Evolutionary conservation across 805 yeast genomes (phyloP).

Genomic region (Ogataea paradorogensis): DNA sequence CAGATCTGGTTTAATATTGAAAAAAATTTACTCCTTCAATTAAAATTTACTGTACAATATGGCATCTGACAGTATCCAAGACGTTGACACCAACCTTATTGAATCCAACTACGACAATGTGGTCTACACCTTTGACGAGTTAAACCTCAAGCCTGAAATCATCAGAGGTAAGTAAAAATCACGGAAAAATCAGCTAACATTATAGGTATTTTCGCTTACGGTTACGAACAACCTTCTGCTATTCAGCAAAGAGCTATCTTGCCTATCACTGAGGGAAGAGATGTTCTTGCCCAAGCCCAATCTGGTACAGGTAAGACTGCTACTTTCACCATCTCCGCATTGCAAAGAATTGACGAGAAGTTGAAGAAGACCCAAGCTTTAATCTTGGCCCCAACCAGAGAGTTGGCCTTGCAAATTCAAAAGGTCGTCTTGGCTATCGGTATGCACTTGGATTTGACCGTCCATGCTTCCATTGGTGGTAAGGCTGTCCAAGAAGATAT

Average conservation of each 20-base stretch:
- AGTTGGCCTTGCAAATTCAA: slow-evolving; percentile 89
- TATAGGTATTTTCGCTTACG: slow-evolving; percentile 74
- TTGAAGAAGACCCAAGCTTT: slow-evolving; percentile 80
- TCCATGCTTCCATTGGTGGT: slow-evolving; percentile 95
- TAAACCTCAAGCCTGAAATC: slow-evolving; percentile 69
- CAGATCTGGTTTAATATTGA: slow-evolving; percentile 8
- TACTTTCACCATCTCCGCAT: slow-evolving; percentile 90
- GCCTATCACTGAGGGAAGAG: slow-evolving; percentile 92
- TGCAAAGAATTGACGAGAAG: slow-evolving; percentile 77
- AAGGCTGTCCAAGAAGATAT: slow-evolving; percentile 79
- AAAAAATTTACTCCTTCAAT: slow-evolving; percentile 12
- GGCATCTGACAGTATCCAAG: slow-evolving; percentile 61
- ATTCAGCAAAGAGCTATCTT: slow-evolving; percentile 96
- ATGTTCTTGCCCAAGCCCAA: slow-evolving; percentile 97
- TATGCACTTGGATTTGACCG: slow-evolving; percentile 77
- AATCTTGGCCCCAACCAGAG: slow-evolving; percentile 93
- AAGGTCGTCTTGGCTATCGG: slow-evolving; percentile 85
- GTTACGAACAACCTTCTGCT: slow-evolving; percentile 95
- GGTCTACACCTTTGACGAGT: slow-evolving; percentile 69
- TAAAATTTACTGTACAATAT: slow-evolving; percentile 28
- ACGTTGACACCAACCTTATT: slow-evolving; percentile 78
- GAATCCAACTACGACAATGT: slow-evolving; percentile 97
- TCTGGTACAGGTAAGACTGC: slow-evolving; percentile 99
- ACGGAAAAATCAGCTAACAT: slow-evolving; percentile 23
- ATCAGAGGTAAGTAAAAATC: slow-evolving; percentile 49